These are phyloP conservation scores for Ophiorrhiza pumila DNA, from an alignment of 257 asterid genomes.

Conservation along the genomic window DNA sequence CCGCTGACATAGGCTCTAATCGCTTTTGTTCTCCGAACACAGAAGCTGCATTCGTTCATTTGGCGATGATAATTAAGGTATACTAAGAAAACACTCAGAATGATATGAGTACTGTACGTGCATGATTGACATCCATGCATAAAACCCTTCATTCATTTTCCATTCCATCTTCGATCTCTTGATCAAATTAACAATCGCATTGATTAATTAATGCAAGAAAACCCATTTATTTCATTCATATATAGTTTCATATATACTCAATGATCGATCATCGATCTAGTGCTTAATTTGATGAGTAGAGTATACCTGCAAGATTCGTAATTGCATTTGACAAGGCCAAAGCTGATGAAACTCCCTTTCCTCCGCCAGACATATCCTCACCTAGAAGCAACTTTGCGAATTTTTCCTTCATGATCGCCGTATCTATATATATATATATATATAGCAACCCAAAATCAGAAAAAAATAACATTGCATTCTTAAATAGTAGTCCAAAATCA, in stretches of 20 bases:
- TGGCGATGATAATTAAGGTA: no score
- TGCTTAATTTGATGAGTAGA: not conserved
- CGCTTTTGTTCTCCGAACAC: conserved; percentile 82
- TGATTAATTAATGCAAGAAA: not conserved
- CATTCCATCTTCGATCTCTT: not conserved
- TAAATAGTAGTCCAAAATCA: not conserved
- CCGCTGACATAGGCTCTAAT: conserved; percentile 86
- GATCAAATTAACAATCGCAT: not conserved
- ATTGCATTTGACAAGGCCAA: conserved; percentile 89
- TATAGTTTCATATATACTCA: no score
- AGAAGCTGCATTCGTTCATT: conserved; percentile 71
- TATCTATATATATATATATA: no score
- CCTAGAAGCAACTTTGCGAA: conserved; percentile 90
- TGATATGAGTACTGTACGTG: no score
- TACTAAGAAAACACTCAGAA: no score
- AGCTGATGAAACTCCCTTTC: conserved; percentile 94
- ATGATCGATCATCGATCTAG: no score
- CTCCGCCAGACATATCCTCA: conserved; percentile 99
- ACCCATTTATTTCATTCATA: no score
- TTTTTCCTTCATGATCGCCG: conserved; percentile 81
- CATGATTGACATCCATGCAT: not conserved
- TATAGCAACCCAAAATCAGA: conserved; percentile 1
- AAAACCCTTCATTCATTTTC: not conserved
- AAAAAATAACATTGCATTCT: not conserved
- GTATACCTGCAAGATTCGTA: conserved; percentile 81